A percentile compares a stretch with the other conserved stretches of the same genome.
These are phyloP conservation scores for Quercus robur DNA, from an alignment of 306 rosid genomes.

Conservation along the genomic window DNA sequence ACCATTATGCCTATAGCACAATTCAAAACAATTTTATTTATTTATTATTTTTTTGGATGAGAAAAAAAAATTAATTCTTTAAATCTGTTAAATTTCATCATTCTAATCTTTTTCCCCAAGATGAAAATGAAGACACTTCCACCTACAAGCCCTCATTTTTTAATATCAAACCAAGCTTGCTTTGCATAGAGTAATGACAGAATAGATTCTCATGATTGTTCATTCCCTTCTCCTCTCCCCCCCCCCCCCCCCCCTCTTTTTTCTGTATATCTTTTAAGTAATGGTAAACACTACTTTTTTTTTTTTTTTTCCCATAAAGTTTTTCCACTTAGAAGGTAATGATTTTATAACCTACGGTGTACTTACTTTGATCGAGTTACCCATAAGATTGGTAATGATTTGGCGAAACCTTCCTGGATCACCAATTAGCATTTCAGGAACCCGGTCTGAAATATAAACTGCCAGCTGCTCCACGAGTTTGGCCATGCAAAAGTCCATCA, in stretches of 20 bases:
- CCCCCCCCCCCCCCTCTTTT: no score
- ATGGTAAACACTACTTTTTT: neutral
- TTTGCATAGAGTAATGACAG: neutral
- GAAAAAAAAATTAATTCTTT: neutral
- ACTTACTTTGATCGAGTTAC: constrained; percentile 81
- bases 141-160: neutral
- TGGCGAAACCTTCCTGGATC: constrained; percentile 92
- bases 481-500: constrained; percentile 22
- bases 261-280: neutral
- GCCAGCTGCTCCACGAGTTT: constrained; percentile 60
- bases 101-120: neutral
- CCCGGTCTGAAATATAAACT: constrained; percentile 75
- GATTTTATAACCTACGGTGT: neutral
- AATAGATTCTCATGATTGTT: neutral
- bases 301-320: neutral
- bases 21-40: neutral
- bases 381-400: constrained; percentile 83
- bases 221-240: rapidly evolving
- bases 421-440: constrained; percentile 76
- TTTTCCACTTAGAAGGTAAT: neutral
- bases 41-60: no score
- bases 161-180: neutral
- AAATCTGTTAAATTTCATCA: neutral
- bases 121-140: neutral
- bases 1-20: constrained; percentile 1